A percentile compares a stretch with the other conserved stretches of the same genome.
Evolutionary conservation across 2,329 filamentous ascomycete genomes (phyloP).

Genomic region (Thielaviopsis ethacetica): DNA sequence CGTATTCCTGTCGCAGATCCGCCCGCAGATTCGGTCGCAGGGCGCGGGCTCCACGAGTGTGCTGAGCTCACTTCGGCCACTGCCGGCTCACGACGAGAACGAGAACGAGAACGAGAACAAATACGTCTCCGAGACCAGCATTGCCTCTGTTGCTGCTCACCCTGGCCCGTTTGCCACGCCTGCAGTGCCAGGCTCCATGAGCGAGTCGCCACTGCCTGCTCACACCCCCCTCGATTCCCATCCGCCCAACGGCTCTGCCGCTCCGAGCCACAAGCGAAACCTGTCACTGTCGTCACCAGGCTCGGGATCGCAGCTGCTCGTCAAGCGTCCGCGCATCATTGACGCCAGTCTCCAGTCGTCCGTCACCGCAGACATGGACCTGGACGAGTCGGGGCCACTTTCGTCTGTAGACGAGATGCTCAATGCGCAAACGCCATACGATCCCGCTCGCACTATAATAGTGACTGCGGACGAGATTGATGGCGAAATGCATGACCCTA

Average conservation of each 20-base stretch:
- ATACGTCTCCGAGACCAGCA: not conserved
- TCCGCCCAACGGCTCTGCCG: not conserved
- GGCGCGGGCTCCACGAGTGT: not conserved
- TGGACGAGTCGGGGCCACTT: slow-evolving; percentile 7
- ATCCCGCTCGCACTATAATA: slow-evolving; percentile 10
- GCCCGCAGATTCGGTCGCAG: not conserved
- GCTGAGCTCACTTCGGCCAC: not conserved
- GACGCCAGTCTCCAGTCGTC: not conserved
- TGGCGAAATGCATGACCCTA: not conserved
- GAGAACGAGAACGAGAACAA: not conserved
- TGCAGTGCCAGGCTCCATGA: not conserved
- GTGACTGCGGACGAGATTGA: slow-evolving; percentile 7
- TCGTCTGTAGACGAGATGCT: slow-evolving; percentile 10
- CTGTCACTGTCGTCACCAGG: slow-evolving; percentile 9
- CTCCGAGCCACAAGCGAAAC: slow-evolving; percentile 7
- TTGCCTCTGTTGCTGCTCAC: not conserved
- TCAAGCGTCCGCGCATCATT: slow-evolving; percentile 9
- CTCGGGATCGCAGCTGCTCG: slow-evolving; percentile 6
- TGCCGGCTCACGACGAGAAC: not conserved
- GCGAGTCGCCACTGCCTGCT: not conserved
- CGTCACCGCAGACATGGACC: slow-evolving; percentile 1
- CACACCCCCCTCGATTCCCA: not conserved
- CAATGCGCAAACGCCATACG: slow-evolving; percentile 9
- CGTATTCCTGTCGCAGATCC: not conserved
- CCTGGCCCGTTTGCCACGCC: not conserved